A percentile compares a stretch with the other conserved stretches of the same genome.
Evolutionary conservation across 805 yeast genomes (phyloP).

Genomic region (Maudiozyma barnettii): DNA sequence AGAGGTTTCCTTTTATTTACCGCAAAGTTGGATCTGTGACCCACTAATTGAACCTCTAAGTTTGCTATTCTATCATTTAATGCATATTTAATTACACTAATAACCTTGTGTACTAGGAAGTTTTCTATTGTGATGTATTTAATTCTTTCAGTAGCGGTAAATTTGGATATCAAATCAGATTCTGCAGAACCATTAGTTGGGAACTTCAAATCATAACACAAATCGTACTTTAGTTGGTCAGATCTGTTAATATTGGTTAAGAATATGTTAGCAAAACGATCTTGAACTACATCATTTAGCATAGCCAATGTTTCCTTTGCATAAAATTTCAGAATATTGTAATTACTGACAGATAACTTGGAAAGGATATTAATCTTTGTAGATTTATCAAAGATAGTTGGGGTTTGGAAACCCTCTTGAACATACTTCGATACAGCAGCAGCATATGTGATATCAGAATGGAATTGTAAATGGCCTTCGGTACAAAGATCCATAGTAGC

Average conservation of each 20-base stretch:
- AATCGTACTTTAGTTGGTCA: conserved; percentile 56
- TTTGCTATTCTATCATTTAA: conserved; percentile 40
- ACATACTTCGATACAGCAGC: conserved; percentile 32
- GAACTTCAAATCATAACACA: conserved; percentile 40
- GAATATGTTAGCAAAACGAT: conserved; percentile 73
- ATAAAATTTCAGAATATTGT: conserved; percentile 48
- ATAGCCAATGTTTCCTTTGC: conserved; percentile 61
- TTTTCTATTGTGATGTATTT: conserved; percentile 62
- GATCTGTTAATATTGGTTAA: conserved; percentile 46
- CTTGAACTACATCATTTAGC: conserved; percentile 70
- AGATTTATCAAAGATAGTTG: conserved; percentile 66
- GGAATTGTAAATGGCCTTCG: conserved; percentile 58
- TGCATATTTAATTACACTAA: conserved; percentile 47
- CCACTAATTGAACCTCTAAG: conserved; percentile 29
- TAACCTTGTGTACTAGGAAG: conserved; percentile 51
- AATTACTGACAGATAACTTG: conserved; percentile 67
- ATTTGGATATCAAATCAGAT: conserved; percentile 33
- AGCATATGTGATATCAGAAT: conserved; percentile 31
- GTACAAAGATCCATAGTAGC: conserved; percentile 67
- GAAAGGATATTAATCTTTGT: conserved; percentile 72
- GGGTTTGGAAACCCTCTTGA: conserved; percentile 56
- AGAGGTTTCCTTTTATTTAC: conserved; percentile 40
- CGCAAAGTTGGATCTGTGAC: conserved; percentile 25
- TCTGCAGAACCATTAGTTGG: conserved; percentile 29
- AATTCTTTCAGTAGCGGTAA: conserved; percentile 64